These are phyloP conservation scores for Globisporangium orthogonon DNA, from an alignment of 352 stramenopile genomes.

Conservation along the genomic window DNA sequence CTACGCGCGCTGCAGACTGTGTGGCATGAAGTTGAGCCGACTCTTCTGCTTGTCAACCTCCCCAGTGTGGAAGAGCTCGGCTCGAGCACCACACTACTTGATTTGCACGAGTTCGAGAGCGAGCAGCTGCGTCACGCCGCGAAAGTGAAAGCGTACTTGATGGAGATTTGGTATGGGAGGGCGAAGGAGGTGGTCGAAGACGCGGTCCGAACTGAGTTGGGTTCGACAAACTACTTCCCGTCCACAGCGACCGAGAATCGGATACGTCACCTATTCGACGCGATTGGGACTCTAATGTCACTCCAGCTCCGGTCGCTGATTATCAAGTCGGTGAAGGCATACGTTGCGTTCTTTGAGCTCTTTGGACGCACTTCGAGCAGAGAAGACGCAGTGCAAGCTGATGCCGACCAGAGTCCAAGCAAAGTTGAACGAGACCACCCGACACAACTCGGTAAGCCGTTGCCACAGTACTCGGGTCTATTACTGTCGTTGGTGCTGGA, in stretches of 20 bases:
- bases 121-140: conserved; percentile 42
- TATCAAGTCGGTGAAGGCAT: conserved; percentile 54
- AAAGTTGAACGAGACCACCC: not conserved
- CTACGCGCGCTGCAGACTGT: conserved; percentile 49
- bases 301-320: conserved; percentile 62
- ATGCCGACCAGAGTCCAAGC: not conserved
- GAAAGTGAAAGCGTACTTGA: conserved; percentile 31
- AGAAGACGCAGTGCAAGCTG: not conserved
- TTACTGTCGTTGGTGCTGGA: not conserved
- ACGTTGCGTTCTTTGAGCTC: conserved; percentile 59
- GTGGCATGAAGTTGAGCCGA: conserved; percentile 51
- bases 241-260: conserved; percentile 17
- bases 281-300: conserved; percentile 64
- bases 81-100: conserved; percentile 18
- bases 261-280: conserved; percentile 50
- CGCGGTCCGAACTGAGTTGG: conserved; percentile 18
- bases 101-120: conserved; percentile 48
- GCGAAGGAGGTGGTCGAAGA: conserved; percentile 44
- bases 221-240: conserved; percentile 16
- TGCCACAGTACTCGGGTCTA: not conserved
- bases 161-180: conserved; percentile 58
- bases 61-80: conserved; percentile 23
- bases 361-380: conserved; percentile 16
- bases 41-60: conserved; percentile 39
- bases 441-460: not conserved